Base-by-base conservation (phyloP, 495 filamentous ascomycete genomes). In the Trichocladium antarcticum region DNA sequence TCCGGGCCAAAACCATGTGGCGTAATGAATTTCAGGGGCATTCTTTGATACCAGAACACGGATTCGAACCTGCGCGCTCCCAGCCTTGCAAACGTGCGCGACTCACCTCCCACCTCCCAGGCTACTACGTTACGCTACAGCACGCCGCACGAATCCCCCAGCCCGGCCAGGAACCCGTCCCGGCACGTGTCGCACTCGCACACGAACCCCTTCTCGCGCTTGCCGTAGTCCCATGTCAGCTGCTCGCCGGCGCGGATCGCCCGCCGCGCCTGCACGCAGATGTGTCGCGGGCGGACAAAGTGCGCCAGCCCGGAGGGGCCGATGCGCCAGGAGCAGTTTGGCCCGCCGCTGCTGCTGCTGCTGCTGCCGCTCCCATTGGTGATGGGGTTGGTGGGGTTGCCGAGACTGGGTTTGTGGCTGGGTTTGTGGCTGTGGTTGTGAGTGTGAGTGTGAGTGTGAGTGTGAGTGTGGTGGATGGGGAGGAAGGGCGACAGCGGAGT, bases 161-260 rank as follows among this genome's bases (percentile, higher is more conserved):
- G 11, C 10, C 31, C 39, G n/a, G 34, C 46, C 7, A 41, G 37
- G 3, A 41, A 21, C 3, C 31, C 34, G 5, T 31, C 35, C 24
- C 28, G 37, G 48, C 59, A 62, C 11, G 40, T 54, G n/a, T 42
- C 40, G 21, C 60, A 63, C 24, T 49, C 35, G 37, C 61, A 64
- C 0, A 17, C 19, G 32, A 64, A 64, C 7, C 49, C 48, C 35
- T 55, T 52, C 8, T 48, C 22, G n/a, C 32, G 29, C 39, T 58
- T 59, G 19, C 52, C 52, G 29, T 65, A 63, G 37, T 55, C 53
- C 49, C 56, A 54, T 21, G 61, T 63, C 12, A 66, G 49, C 45
- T 66, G 39, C 42, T 66, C 57, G n/a, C 57, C 61, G 3, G 40
- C 37, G 10, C 36, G 32, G 31, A 64, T 66, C n/a, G 54, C 46